These are phyloP conservation scores for Claviceps humidiphila DNA, from an alignment of 2,329 filamentous ascomycete genomes.

Conservation along the genomic window DNA sequence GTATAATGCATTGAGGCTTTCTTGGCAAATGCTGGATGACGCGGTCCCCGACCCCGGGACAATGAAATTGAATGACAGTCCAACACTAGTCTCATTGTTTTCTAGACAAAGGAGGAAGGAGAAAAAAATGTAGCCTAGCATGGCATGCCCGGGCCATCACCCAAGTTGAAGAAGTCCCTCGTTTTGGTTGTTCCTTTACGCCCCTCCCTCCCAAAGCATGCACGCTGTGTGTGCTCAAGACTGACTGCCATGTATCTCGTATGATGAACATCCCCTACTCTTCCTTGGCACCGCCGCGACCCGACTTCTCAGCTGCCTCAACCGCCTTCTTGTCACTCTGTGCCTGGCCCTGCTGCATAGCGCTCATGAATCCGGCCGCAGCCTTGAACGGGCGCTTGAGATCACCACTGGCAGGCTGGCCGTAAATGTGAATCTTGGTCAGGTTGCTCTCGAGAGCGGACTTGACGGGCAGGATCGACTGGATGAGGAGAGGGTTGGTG, in stretches of 20 bases:
- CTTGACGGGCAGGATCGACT: constrained; percentile 97
- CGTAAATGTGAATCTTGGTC: constrained; percentile 88
- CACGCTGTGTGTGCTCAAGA: background rate
- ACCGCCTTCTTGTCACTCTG: constrained; percentile 90
- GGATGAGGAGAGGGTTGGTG: constrained; percentile 97
- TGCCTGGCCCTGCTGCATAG: constrained; percentile 56
- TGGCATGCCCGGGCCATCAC: background rate
- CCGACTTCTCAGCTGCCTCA: constrained; percentile 64
- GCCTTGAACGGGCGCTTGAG: constrained; percentile 95
- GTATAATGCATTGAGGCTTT: too few relatives aligned
- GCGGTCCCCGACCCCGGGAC: too few relatives aligned
- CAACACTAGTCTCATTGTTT: background rate
- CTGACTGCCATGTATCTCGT: background rate
- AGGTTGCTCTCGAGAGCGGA: constrained; percentile 88
- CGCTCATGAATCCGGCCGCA: constrained; percentile 66
- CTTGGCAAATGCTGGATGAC: background rate
- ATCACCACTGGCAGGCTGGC: constrained; percentile 75
- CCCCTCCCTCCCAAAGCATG: background rate
- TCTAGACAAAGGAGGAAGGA: background rate
- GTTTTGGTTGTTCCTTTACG: background rate
- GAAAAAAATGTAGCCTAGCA: background rate
- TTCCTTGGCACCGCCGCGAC: constrained; percentile 58
- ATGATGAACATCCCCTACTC: constrained; percentile 33
- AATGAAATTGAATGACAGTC: background rate
- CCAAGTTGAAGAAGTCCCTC: background rate